phyloP scores from a whole-genome alignment of 2,329 filamentous ascomycete genomes.

The Rhynchosporium agropyri region DNA sequence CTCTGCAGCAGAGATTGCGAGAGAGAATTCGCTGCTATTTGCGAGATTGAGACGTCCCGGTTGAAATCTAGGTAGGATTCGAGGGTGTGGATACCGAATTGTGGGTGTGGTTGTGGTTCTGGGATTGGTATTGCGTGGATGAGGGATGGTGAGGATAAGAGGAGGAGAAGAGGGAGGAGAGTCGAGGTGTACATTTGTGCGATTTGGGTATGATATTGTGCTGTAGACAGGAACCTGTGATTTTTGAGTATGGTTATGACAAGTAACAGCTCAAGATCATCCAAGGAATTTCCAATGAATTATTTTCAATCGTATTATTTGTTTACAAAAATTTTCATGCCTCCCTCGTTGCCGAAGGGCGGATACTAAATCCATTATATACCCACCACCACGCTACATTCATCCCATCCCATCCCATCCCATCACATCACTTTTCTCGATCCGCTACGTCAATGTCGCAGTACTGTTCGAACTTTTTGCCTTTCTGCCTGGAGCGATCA shows the following conservation, averaged over 20 bases:
- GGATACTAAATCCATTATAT: no score
- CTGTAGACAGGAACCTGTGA: neutral
- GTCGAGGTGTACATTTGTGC: neutral
- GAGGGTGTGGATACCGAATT: neutral
- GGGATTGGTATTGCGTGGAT: neutral
- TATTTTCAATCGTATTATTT: no score
- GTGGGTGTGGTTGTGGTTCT: neutral
- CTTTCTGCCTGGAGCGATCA: neutral
- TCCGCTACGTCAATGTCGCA: neutral
- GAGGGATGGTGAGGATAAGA: neutral
- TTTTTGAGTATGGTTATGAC: no score
- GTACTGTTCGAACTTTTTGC: neutral
- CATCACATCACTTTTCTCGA: neutral
- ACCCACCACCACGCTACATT: no score
- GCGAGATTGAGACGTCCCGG: neutral
- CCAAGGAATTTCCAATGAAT: no score
- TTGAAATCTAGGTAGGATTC: slow-evolving; percentile 14
- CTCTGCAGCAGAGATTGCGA: no score
- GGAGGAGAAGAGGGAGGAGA: slow-evolving; percentile 1
- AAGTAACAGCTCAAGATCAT: no score
- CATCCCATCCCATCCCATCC: no score
- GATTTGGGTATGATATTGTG: neutral
- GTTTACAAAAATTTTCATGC: no score
- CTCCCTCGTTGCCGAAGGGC: no score
- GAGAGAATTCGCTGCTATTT: no score